A percentile compares a stretch with the other conserved stretches of the same genome.
phyloP scores from a whole-genome alignment of 2,329 filamentous ascomycete genomes.

The Aspergillus pseudoterreus region DNA sequence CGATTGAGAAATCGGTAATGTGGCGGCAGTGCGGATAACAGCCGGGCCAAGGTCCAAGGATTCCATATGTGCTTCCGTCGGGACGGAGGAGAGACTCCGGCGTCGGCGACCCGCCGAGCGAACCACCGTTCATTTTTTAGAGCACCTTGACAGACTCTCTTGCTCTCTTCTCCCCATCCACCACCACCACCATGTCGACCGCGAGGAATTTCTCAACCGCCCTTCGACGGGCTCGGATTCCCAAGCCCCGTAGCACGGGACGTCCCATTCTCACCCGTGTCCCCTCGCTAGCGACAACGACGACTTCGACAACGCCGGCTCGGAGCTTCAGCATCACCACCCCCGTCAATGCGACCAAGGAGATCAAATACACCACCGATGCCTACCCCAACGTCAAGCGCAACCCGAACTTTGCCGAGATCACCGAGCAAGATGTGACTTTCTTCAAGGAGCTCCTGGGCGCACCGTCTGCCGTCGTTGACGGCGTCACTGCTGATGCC shows the following conservation, averaged over 20 bases:
- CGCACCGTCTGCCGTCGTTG: slow-evolving; percentile 73
- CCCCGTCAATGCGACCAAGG: slow-evolving; percentile 24
- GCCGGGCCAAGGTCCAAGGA: not conserved
- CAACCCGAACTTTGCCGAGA: slow-evolving; percentile 64
- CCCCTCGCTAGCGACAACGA: slow-evolving; percentile 6
- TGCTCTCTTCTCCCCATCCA: not conserved
- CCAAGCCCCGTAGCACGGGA: slow-evolving; percentile 22
- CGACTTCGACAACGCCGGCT: slow-evolving; percentile 9
- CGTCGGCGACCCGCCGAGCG: not conserved
- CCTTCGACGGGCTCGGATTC: slow-evolving; percentile 31
- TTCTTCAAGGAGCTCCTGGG: slow-evolving; percentile 81
- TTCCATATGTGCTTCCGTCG: not conserved
- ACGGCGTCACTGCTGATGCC: slow-evolving; percentile 72
- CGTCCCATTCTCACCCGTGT: slow-evolving; percentile 21
- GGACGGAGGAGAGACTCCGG: not conserved
- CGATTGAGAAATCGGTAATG: too few relatives aligned
- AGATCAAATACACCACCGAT: slow-evolving; percentile 75
- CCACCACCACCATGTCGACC: slow-evolving; percentile 25
- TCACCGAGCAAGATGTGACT: slow-evolving; percentile 75
- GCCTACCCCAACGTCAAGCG: slow-evolving; percentile 76
- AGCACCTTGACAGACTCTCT: not conserved
- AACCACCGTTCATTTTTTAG: not conserved
- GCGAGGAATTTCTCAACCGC: slow-evolving; percentile 27
- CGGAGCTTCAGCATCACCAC: slow-evolving; percentile 31
- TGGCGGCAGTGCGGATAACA: not conserved